A percentile compares a stretch with the other conserved stretches of the same genome.
These are phyloP conservation scores for Talaromyces sp. DNA, from an alignment of 2,329 filamentous ascomycete genomes.

Conservation along the genomic window DNA sequence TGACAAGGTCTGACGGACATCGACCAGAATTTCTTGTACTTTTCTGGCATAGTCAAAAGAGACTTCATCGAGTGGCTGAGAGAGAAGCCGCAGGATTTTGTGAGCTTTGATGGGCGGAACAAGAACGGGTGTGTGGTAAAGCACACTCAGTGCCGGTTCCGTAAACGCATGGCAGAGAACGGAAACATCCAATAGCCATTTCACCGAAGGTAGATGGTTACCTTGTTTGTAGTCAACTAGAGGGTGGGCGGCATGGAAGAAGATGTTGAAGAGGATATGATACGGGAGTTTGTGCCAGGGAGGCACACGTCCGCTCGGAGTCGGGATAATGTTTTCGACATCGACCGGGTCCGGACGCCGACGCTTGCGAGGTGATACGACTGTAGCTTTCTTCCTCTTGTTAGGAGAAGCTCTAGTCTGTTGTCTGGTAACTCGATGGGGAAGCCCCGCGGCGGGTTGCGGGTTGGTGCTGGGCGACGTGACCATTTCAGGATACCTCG, in stretches of 20 bases:
- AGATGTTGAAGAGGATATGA: conserved; percentile 64
- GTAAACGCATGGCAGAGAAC: conserved; percentile 60
- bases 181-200: conserved; percentile 62
- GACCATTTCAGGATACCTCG: conserved; percentile 12
- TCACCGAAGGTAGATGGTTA: conserved; percentile 21
- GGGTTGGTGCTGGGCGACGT: conserved; percentile 2
- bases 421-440: conserved; percentile 4
- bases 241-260: conserved; percentile 60
- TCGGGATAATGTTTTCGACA: conserved; percentile 13
- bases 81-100: conserved; percentile 50
- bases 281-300: conserved; percentile 62
- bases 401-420: conserved; percentile 9
- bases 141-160: conserved; percentile 66
- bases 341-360: conserved; percentile 10
- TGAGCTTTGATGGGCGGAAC: conserved; percentile 47
- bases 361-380: conserved; percentile 12
- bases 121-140: conserved; percentile 67
- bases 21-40: conserved; percentile 64
- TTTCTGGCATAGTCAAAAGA: conserved; percentile 64
- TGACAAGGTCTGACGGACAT: conserved; percentile 55
- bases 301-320: conserved; percentile 38
- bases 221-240: conserved; percentile 39
- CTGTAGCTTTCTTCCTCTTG: conserved; percentile 16
- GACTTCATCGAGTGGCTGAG: conserved; percentile 46
- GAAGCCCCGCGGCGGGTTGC: conserved; percentile 2